Evolutionary conservation across 139 green algal genomes (phyloP), one percentile per base, ranked within the genome.

Genomic region (Eudorina sp.): DNA sequence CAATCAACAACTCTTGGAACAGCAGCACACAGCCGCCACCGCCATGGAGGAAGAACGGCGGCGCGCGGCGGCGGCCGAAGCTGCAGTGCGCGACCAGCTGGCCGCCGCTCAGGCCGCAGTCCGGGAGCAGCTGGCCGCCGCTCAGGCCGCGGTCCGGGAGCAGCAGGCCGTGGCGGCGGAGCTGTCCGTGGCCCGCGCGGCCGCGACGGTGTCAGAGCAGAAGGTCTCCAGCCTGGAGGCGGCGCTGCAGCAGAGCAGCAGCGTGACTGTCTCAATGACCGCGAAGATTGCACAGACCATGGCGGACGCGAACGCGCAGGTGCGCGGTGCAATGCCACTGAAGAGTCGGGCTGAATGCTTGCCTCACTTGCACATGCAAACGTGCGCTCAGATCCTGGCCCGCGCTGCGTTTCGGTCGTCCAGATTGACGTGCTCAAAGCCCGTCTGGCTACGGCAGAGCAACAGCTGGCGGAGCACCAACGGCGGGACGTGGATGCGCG

Each of bases 221-320:
- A 86, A 92, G 75, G 81, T 90, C 25, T 16, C 81, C 27, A 60
- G 64, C 70, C 45, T 94, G 73, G 89, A 94, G 70, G 84, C 93
- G 9, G 91, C 93, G 23, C 86, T 94, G 84, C 78, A 92, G 74
- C 91, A 94, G 73, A 92, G 82, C 90, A 94, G 84, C 83, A 74
- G 64, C 7, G 89, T 88, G n/a, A 88, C 93, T 2, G 80, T 93
- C 8, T 86, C 76, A 73, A 93, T 95, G 91, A 95, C 91, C 41
- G 78, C 91, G 14, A 77, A 92, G 69, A 88, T 95, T 41, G 91
- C 93, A 29, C 83, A 91, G 73, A 84, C 86, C 45, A 90, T 95
- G 88, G 58, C 84, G 13, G 92, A 89, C 18, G 77, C 90, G 7
- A 88, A 86, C 16, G 41, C 83, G 11, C 88, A 93, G 53, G 74